Conservation (phyloP, 176 grass and related monocot species). For the Olyra latifolia region DNA sequence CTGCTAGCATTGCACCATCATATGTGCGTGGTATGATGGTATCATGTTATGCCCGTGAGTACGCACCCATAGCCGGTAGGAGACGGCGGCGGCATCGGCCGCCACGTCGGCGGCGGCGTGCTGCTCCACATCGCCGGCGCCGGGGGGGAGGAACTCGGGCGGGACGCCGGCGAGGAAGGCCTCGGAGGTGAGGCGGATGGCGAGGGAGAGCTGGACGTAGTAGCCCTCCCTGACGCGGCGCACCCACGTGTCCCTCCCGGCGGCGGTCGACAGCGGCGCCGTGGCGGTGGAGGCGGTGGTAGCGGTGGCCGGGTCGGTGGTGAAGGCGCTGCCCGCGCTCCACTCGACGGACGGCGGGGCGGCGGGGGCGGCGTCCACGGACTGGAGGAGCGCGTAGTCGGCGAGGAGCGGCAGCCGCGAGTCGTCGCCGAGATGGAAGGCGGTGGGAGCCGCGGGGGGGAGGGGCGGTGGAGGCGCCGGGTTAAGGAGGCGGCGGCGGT, state of each 20-base stretch:
- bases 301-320: constrained; percentile 17
- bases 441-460: neutral
- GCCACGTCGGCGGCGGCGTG: constrained; percentile 22
- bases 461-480: neutral
- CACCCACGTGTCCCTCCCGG: constrained; percentile 59
- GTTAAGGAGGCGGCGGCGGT: constrained; percentile 44
- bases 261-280: neutral
- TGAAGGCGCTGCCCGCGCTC: constrained; percentile 49
- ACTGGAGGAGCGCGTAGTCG: constrained; percentile 35
- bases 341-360: constrained; percentile 27
- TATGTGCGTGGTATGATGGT: neutral
- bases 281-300: constrained; percentile 49
- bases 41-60: neutral
- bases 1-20: neutral
- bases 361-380: neutral
- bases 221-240: constrained; percentile 73
- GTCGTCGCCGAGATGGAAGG: constrained; percentile 27
- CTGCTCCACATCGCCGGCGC: constrained; percentile 2
- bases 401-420: constrained; percentile 43
- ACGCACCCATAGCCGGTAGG: constrained; percentile 87
- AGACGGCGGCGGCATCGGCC: constrained; percentile 61
- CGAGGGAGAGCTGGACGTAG: constrained; percentile 85
- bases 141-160: constrained; percentile 37
- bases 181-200: constrained; percentile 74
- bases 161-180: constrained; percentile 69